A percentile compares a stretch with the other conserved stretches of the same genome.
phyloP scores from a whole-genome alignment of 768 basidiomycete genomes.

The Gelatoporia subvermispora region DNA sequence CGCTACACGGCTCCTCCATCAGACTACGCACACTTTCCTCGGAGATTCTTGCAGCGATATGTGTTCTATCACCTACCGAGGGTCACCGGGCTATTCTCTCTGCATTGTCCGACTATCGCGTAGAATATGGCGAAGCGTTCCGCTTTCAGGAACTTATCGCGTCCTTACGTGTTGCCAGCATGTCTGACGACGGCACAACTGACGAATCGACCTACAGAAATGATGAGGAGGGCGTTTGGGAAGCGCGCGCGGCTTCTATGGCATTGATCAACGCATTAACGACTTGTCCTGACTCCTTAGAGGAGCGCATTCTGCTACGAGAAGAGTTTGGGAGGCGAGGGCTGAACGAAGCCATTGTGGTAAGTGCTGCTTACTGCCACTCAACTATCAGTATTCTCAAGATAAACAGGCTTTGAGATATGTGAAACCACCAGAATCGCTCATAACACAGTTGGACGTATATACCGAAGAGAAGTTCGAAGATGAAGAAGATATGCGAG shows the following conservation, averaged over 20 bases:
- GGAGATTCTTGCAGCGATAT: constrained; percentile 82
- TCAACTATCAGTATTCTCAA: neutral
- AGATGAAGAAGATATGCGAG: constrained; percentile 81
- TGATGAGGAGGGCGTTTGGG: constrained; percentile 75
- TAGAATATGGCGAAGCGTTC: constrained; percentile 66
- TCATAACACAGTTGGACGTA: constrained; percentile 76
- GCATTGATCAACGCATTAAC: constrained; percentile 75
- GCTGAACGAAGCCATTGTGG: constrained; percentile 78
- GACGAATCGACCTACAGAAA: constrained; percentile 30
- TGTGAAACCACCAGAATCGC: constrained; percentile 64
- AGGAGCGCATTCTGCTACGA: constrained; percentile 71
- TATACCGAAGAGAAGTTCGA: constrained; percentile 89
- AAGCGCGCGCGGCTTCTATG: constrained; percentile 72
- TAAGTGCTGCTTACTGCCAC: constrained; percentile 34
- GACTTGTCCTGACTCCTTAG: constrained; percentile 69
- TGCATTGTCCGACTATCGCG: constrained; percentile 75
- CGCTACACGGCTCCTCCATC: constrained; percentile 58
- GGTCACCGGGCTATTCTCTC: constrained; percentile 73
- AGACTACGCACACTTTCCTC: constrained; percentile 67
- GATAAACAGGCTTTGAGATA: constrained; percentile 65
- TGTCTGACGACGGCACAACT: constrained; percentile 30
- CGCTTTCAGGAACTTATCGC: constrained; percentile 76
- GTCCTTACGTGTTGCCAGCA: constrained; percentile 53
- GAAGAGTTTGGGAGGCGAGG: constrained; percentile 83
- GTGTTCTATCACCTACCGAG: constrained; percentile 62